Base-by-base conservation (phyloP, 2,329 filamentous ascomycete genomes). In the Fusarium brevicatenulatum region DNA sequence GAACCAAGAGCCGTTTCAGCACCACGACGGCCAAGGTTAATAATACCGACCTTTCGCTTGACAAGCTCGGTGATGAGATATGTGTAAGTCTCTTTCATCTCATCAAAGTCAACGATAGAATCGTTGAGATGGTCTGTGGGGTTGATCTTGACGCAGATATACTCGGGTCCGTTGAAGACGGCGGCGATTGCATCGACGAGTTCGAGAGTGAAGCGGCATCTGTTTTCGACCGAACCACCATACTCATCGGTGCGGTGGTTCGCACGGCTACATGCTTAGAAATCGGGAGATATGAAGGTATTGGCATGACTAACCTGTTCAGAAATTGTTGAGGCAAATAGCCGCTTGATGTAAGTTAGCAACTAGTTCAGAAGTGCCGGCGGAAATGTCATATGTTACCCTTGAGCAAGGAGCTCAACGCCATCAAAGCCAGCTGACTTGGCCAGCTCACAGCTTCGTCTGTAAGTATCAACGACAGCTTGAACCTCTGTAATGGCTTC, bases 71-170 rank as follows among this genome's bases (percentile, higher is more conserved):
- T 28, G 34, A 69, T 69, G 4, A 56, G 42, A 5, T 62, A 58
- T 1, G 7, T 39, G 19, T 62, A 69, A 1, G 23, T 47, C 19
- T 62, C 56, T 4, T 55, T 32, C 40, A 69, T 40, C 13, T 67
- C 56, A 2, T 34, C 39, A 25, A 62, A 63, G 4, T 21, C 6
- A 5, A 69, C 52, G 5, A 47, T 32, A 19, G 63, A 69, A 16
- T 69, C 66, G 18, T 69, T 69, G 25, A 55, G 50, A 21, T 56
- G 34, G 4, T 67, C 57, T 7, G 66, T 62, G 0, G 63, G 56
- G n/a, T 54, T 55, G 1, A 69, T 43, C 7, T 69, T 67, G 34
- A 63, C 57, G 2, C 57, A 61, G 44, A 69, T 52, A 2, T 50
- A n/a, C 21, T 57, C 44, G 1, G 63, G 23, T 2, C 52, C 50